Conservation (phyloP, 768 basidiomycete species). For the Lactifluus subvellereus region DNA sequence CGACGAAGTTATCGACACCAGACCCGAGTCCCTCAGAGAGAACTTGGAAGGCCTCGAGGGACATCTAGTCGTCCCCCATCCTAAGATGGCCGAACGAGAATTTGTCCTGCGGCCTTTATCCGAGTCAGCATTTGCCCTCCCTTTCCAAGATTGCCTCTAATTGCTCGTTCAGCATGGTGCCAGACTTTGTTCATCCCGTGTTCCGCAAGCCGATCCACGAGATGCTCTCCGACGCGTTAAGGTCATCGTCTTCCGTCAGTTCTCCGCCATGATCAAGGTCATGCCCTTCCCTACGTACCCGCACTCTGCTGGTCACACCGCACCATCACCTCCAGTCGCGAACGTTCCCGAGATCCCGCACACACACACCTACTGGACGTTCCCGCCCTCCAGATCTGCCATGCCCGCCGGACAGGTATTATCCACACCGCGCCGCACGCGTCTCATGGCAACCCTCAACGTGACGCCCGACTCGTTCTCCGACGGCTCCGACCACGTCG, state of each 20-base stretch:
- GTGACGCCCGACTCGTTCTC: slow-evolving; percentile 96
- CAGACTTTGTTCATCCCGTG: slow-evolving; percentile 62
- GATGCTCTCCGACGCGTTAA: slow-evolving; percentile 41
- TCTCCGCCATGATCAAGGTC: slow-evolving; percentile 60
- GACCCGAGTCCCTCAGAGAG: slow-evolving; percentile 36
- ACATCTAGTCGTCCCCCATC: slow-evolving; percentile 83
- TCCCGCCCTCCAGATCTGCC: slow-evolving; percentile 27
- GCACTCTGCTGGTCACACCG: slow-evolving; percentile 21
- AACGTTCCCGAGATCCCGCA: slow-evolving; percentile 22
- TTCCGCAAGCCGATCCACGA: slow-evolving; percentile 41
- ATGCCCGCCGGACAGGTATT: slow-evolving; percentile 21
- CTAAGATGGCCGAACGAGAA: slow-evolving; percentile 73
- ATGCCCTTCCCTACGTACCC: slow-evolving; percentile 65
- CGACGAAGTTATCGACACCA: slow-evolving; percentile 50
- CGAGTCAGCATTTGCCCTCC: slow-evolving; percentile 56
- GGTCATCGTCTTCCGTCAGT: slow-evolving; percentile 27
- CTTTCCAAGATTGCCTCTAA: neutral
- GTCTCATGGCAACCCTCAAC: slow-evolving; percentile 90
- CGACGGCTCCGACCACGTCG: slow-evolving; percentile 63
- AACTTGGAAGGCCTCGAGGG: slow-evolving; percentile 50
- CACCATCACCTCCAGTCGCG: slow-evolving; percentile 19
- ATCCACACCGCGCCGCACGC: slow-evolving; percentile 39
- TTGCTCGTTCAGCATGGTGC: slow-evolving; percentile 59
- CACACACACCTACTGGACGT: slow-evolving; percentile 48
- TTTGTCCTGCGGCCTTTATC: slow-evolving; percentile 85